These are phyloP conservation scores for Rubus parviflorus DNA, from an alignment of 306 rosid genomes.

Conservation along the genomic window DNA sequence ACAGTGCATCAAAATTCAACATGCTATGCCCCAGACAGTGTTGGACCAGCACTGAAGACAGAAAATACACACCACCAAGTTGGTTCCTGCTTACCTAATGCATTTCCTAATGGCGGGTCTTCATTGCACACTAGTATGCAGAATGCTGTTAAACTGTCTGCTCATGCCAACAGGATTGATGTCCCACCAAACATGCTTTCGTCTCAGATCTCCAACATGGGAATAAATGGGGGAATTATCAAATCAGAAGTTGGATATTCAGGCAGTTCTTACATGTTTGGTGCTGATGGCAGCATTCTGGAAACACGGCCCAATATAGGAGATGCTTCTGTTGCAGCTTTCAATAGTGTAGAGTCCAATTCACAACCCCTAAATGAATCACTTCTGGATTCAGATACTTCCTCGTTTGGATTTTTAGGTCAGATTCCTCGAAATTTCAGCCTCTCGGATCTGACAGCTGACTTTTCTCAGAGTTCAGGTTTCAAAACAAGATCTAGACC, in stretches of 20 bases:
- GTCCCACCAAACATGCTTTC: constrained; percentile 54
- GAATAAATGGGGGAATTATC: constrained; percentile 41
- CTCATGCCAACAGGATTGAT: constrained; percentile 58
- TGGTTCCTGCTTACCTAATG: constrained; percentile 54
- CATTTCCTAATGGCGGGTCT: constrained; percentile 28
- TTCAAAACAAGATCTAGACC: not conserved
- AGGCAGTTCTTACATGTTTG: constrained; percentile 60
- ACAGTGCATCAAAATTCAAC: constrained; percentile 67
- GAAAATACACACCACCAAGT: constrained; percentile 64
- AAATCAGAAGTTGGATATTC: constrained; percentile 78
- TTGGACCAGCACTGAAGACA: constrained; percentile 55
- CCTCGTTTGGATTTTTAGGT: constrained; percentile 68
- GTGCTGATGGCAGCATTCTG: constrained; percentile 56
- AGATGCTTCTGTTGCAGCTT: constrained; percentile 61
- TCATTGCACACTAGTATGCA: constrained; percentile 39
- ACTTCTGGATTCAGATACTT: constrained; percentile 53
- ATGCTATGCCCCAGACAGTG: constrained; percentile 55
- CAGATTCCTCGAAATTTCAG: constrained; percentile 84
- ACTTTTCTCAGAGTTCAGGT: constrained; percentile 87
- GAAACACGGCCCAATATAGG: constrained; percentile 60
- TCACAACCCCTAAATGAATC: constrained; percentile 55
- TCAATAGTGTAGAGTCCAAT: constrained; percentile 54
- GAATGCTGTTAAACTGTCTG: constrained; percentile 51
- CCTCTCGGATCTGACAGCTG: constrained; percentile 77
- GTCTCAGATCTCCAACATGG: constrained; percentile 58